Conservation (phyloP, 768 basidiomycete genomes). For the Tylopilus plumbeoviolaceoides region DNA sequence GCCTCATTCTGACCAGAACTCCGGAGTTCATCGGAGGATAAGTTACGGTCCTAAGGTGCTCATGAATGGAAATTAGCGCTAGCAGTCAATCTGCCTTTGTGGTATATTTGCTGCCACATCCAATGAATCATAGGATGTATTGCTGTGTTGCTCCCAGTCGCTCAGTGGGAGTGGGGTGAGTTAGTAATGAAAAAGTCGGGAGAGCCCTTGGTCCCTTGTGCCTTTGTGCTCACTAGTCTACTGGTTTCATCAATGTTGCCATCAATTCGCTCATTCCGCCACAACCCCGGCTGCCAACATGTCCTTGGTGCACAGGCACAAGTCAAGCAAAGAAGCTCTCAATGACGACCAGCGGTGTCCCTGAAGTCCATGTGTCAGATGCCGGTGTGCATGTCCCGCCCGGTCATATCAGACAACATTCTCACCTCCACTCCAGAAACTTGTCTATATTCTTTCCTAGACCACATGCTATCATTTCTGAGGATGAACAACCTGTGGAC, state of each 20-base stretch:
- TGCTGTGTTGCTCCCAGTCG: no score
- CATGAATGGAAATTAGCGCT: no score
- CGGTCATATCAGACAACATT: constrained; percentile 46
- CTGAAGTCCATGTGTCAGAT: constrained; percentile 18
- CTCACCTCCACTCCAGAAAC: constrained; percentile 85
- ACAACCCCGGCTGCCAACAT: constrained; percentile 1
- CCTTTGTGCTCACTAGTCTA: neutral
- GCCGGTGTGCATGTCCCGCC: no score
- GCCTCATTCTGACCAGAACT: no score
- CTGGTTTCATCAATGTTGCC: neutral
- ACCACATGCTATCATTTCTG: constrained; percentile 57
- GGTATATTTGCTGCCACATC: no score
- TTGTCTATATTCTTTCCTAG: constrained; percentile 89
- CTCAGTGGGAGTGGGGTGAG: no score
- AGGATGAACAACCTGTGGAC: constrained; percentile 52
- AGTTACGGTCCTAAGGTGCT: no score
- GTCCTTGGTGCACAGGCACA: constrained; percentile 37
- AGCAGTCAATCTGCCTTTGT: no score
- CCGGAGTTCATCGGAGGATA: no score
- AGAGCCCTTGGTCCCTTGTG: neutral
- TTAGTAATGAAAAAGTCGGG: no score
- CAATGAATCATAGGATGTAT: no score
- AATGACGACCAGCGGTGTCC: constrained; percentile 25
- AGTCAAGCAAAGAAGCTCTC: constrained; percentile 40
- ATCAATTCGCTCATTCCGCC: neutral